Conservation (phyloP, 2,329 filamentous ascomycete genomes). For the Plectosphaerella cucumerina region DNA sequence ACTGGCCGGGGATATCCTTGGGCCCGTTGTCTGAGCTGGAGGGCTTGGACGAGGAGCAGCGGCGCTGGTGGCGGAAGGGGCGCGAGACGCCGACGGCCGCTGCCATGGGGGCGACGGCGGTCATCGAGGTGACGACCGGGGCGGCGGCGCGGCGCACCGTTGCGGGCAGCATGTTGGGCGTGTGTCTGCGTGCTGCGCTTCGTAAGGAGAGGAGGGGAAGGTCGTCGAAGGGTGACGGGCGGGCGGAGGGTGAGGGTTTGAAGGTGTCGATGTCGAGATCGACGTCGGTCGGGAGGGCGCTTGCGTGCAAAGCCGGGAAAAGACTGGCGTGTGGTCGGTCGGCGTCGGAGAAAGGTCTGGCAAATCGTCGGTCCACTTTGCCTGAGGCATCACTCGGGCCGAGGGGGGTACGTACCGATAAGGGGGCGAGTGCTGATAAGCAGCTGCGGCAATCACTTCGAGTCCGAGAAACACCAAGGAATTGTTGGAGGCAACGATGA, state of each 20-base stretch:
- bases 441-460: no score
- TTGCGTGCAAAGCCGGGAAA: conserved; percentile 24
- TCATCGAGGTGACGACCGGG: conserved; percentile 37
- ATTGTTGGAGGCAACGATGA: no score
- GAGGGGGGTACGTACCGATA: not conserved
- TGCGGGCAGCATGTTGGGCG: conserved; percentile 45
- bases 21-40: conserved; percentile 55
- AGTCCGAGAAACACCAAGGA: no score
- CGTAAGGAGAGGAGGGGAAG: not conserved
- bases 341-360: not conserved
- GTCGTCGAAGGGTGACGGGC: conserved; percentile 7
- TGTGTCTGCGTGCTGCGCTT: conserved; percentile 6
- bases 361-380: conserved; percentile 3
- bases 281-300: no score
- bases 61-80: conserved; percentile 40
- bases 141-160: conserved; percentile 51
- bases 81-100: conserved; percentile 23
- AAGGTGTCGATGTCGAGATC: not conserved
- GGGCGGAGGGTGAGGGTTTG: conserved; percentile 22
- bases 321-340: conserved; percentile 10
- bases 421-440: not conserved
- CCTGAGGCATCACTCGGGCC: conserved; percentile 9
- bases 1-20: conserved; percentile 41
- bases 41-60: conserved; percentile 60
- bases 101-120: conserved; percentile 34